Base-by-base conservation (phyloP, 208 protist genomes). In the Wallacemonas rigidus region DNA sequence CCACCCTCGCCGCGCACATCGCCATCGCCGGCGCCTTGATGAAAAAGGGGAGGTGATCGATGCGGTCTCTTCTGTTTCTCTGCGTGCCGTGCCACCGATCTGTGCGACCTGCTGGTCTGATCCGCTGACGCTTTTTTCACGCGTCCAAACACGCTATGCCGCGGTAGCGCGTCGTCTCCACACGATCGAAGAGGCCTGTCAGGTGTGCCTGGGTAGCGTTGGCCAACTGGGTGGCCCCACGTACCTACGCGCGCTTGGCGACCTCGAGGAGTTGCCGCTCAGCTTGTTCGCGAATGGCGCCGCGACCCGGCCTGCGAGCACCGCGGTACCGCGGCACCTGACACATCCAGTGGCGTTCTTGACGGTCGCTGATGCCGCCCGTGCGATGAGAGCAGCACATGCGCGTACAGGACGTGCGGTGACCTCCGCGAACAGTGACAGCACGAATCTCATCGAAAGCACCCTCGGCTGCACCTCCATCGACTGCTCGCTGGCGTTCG, bases 401-500 rank as follows among this genome's bases (percentile, higher is more conserved):
- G 38, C 41, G 3, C 8, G 8, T 3, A 14, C 65, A 38, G 58
- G 12, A 8, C 5, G 3, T 6, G 58, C 47, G 26, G 50, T 44
- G 48, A 15, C 12, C 2, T 14, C 35, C 54, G 17, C 40, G 14
- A 14, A 26, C 45, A 12, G 12, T 15, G 40, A 47, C 38, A 35
- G 14, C n/a, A 47, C 54, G 7, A 8, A 8, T 4, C 15, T 79
- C 3, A 9, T 26, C 5, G 43, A 40, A 15, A 71, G 38, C 56
- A 67, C 68, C 14, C 64, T 69, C 36, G 74, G 80, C 15, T 95
- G 90, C 68, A 75, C 81, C 36, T 91, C 83, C 12, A 75, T 91
- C 48, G 90, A 95, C 71, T 95, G 90, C 67, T 75, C 75, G 2
- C 40, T 91, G 2, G 74, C 79, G 50, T 95, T 91, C 69, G 76